A percentile compares a stretch with the other conserved stretches of the same genome.
phyloP scores from a whole-genome alignment of 345 rosid species.

The Durio zibethinus region DNA sequence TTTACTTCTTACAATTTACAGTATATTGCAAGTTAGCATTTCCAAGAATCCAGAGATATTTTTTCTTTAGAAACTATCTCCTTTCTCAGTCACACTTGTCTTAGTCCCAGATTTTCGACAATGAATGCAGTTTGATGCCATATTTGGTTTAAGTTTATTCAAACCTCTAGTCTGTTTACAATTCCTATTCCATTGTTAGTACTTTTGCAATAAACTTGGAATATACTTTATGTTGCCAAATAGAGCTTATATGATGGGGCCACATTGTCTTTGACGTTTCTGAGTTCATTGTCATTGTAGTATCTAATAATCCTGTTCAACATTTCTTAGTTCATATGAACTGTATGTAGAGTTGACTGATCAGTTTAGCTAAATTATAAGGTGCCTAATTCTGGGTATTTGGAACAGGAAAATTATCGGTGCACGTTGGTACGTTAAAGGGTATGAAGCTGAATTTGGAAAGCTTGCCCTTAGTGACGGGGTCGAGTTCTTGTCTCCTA shows the following conservation, averaged over 20 bases:
- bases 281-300: background rate
- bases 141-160: background rate
- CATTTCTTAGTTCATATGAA: background rate
- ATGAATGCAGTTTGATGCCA: background rate
- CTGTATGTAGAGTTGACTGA: background rate
- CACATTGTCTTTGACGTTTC: background rate
- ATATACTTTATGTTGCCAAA: background rate
- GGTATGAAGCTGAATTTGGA: slow-evolving; percentile 49
- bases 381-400: background rate
- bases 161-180: background rate
- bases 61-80: background rate
- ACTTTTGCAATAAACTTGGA: background rate
- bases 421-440: slow-evolving; percentile 44
- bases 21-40: background rate
- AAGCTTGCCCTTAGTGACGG: slow-evolving; percentile 4
- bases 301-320: background rate
- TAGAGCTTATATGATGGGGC: background rate
- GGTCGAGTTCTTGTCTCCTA: slow-evolving; percentile 50
- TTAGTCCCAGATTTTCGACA: background rate
- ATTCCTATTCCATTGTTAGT: background rate
- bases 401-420: slow-evolving; percentile 45
- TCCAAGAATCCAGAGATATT: background rate
- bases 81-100: background rate
- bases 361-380: background rate
- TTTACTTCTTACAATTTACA: background rate